These are phyloP conservation scores for Oryza rufipogon DNA, from an alignment of 176 grass and related monocot species.

Conservation along the genomic window DNA sequence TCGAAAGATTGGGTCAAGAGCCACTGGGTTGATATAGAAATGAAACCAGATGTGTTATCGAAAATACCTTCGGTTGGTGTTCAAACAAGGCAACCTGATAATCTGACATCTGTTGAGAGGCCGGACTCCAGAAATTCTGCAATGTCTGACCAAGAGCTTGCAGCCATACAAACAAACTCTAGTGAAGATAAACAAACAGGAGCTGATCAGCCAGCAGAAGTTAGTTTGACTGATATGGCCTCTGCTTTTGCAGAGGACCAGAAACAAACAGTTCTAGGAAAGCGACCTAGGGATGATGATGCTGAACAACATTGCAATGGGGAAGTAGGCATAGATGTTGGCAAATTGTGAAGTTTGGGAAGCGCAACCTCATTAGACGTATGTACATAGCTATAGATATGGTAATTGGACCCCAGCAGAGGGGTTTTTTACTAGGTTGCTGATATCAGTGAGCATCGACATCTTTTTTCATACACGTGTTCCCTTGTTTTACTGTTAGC, in stretches of 20 bases:
- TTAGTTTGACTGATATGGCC: constrained; percentile 46
- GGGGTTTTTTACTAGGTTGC: constrained; percentile 38
- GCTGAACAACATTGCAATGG: constrained; percentile 36
- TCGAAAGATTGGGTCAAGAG: constrained; percentile 91
- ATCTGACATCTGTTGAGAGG: constrained; percentile 28
- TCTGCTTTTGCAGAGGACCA: constrained; percentile 27
- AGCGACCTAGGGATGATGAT: constrained; percentile 39
- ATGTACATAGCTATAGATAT: constrained; percentile 64
- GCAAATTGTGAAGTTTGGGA: constrained; percentile 41
- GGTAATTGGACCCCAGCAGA: constrained; percentile 28
- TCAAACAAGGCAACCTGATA: constrained; percentile 43
- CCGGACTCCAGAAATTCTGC: constrained; percentile 56
- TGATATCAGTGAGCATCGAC: constrained; percentile 31
- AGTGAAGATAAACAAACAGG: constrained; percentile 33
- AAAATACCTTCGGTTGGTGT: constrained; percentile 56
- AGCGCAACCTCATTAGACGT: constrained; percentile 30
- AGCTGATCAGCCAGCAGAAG: constrained; percentile 27
- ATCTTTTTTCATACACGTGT: constrained; percentile 25
- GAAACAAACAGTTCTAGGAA: constrained; percentile 37
- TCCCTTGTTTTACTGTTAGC: constrained; percentile 41
- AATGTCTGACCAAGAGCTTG: constrained; percentile 47
- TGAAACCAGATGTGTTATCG: constrained; percentile 59
- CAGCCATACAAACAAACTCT: constrained; percentile 35
- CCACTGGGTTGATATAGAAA: constrained; percentile 67
- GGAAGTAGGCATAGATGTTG: constrained; percentile 55